Percentiles rank a stretch among this genome's conserved stretches.
These are phyloP conservation scores for Pyrenopolyporus hunteri DNA, from an alignment of 495 filamentous ascomycete genomes.

Conservation along the genomic window DNA sequence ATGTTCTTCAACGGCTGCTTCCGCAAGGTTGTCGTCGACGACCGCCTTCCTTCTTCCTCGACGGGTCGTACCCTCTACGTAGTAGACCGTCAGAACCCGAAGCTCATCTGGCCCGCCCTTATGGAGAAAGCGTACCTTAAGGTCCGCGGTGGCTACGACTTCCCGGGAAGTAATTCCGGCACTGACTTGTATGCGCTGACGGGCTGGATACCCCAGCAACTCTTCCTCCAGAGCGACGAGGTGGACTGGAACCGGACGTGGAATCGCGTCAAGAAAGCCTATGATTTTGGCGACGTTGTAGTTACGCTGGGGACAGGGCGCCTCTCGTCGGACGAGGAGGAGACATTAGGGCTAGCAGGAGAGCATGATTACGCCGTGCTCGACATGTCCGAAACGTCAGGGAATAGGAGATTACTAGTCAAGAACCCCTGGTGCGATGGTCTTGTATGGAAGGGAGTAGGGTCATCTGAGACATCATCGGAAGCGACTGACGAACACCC, in stretches of 20 bases:
- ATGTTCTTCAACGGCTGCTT: conserved; percentile 95
- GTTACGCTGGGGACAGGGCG: conserved; percentile 90
- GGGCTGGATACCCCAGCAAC: conserved; percentile 96
- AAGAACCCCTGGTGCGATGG: conserved; percentile 97
- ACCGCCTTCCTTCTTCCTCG: conserved; percentile 79
- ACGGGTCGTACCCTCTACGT: conserved; percentile 81
- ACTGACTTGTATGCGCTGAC: conserved; percentile 90
- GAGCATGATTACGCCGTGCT: conserved; percentile 95
- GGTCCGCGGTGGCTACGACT: conserved; percentile 93
- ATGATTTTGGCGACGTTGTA: conserved; percentile 79
- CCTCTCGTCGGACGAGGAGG: conserved; percentile 73
- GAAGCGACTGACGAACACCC: conserved; percentile 33
- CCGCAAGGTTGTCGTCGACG: conserved; percentile 87
- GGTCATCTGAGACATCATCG: conserved; percentile 29
- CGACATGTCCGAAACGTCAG: conserved; percentile 69
- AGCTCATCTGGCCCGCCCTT: conserved; percentile 86
- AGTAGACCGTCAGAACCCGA: conserved; percentile 80
- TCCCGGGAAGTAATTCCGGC: conserved; percentile 97
- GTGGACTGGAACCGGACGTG: conserved; percentile 75
- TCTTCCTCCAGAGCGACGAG: conserved; percentile 86
- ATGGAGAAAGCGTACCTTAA: conserved; percentile 99
- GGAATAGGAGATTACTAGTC: conserved; percentile 72
- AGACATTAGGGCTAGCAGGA: conserved; percentile 77
- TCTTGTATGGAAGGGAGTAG: conserved; percentile 62
- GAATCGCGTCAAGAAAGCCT: conserved; percentile 75